A percentile compares a stretch with the other conserved stretches of the same genome.
phyloP scores from a whole-genome alignment of 2,329 filamentous ascomycete species.

The Ramichloridium luteum region DNA sequence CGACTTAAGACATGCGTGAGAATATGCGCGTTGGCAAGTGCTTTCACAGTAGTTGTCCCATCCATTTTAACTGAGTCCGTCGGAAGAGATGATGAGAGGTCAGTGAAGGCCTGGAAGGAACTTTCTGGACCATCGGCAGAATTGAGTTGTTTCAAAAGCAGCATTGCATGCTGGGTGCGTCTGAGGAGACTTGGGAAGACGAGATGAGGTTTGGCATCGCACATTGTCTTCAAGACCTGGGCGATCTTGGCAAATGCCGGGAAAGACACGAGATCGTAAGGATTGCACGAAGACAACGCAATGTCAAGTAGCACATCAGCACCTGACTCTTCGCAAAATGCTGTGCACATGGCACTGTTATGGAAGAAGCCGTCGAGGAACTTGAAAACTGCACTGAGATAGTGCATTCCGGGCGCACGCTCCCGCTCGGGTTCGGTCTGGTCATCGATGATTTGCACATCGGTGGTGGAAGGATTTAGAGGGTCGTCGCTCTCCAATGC shows the following conservation, averaged over 20 bases:
- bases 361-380: slow-evolving; percentile 70
- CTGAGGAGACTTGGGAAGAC: slow-evolving; percentile 70
- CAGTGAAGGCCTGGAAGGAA: slow-evolving; percentile 13
- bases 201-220: slow-evolving; percentile 69
- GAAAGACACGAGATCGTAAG: slow-evolving; percentile 57
- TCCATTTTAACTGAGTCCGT: slow-evolving; percentile 28
- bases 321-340: slow-evolving; percentile 67
- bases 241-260: slow-evolving; percentile 58
- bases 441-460: slow-evolving; percentile 15
- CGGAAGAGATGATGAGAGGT: slow-evolving; percentile 8
- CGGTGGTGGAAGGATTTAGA: background rate
- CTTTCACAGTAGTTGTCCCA: slow-evolving; percentile 69
- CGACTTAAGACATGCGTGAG: slow-evolving; percentile 58
- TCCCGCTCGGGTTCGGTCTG: slow-evolving; percentile 31
- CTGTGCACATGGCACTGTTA: slow-evolving; percentile 58
- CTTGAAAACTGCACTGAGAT: slow-evolving; percentile 61
- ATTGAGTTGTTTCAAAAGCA: slow-evolving; percentile 55
- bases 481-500: slow-evolving; percentile 4
- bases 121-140: slow-evolving; percentile 17
- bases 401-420: slow-evolving; percentile 29
- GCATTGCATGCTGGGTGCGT: slow-evolving; percentile 57
- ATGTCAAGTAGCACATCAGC: slow-evolving; percentile 77
- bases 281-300: slow-evolving; percentile 67
- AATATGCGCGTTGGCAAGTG: slow-evolving; percentile 63
- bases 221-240: slow-evolving; percentile 61